Evolutionary conservation across 202 grass and related monocot genomes (phyloP).

Genomic region (Eragrostis tef): DNA sequence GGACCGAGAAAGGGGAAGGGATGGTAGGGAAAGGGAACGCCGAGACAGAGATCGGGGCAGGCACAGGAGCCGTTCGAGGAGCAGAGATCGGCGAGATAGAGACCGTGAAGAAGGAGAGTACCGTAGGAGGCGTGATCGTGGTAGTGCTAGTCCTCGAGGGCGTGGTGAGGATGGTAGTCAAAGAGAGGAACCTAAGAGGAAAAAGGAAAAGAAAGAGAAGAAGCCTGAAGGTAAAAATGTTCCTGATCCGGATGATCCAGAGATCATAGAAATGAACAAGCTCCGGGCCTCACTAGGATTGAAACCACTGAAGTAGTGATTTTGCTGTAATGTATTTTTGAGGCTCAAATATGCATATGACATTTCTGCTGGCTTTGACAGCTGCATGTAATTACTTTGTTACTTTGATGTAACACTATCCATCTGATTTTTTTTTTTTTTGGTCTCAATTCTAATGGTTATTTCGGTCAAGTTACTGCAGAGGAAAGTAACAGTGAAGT

Average conservation of each 20-base stretch:
- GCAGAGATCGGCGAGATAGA: conserved; percentile 66
- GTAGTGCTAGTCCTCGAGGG: conserved; percentile 68
- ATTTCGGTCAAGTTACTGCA: neutral
- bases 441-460: neutral
- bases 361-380: conserved; percentile 9
- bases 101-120: conserved; percentile 79
- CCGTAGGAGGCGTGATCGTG: conserved; percentile 64
- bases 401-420: conserved; percentile 30
- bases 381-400: conserved; percentile 34
- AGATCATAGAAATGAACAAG: conserved; percentile 95
- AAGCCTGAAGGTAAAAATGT: conserved; percentile 60
- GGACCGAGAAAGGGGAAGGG: conserved; percentile 70
- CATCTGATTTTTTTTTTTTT: neutral
- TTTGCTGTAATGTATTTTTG: conserved; percentile 37
- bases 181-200: conserved; percentile 69
- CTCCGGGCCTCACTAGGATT: conserved; percentile 85
- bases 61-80: conserved; percentile 67
- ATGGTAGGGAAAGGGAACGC: conserved; percentile 69
- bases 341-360: conserved; percentile 26
- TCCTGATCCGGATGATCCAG: conserved; percentile 80
- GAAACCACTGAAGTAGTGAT: conserved; percentile 66
- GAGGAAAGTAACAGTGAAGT: neutral
- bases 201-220: conserved; percentile 88
- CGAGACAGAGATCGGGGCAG: conserved; percentile 80
- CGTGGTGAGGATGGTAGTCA: conserved; percentile 47